Base-by-base conservation (phyloP, 371 early-diverging fungal species). In the Syncephalastrum sp. region DNA sequence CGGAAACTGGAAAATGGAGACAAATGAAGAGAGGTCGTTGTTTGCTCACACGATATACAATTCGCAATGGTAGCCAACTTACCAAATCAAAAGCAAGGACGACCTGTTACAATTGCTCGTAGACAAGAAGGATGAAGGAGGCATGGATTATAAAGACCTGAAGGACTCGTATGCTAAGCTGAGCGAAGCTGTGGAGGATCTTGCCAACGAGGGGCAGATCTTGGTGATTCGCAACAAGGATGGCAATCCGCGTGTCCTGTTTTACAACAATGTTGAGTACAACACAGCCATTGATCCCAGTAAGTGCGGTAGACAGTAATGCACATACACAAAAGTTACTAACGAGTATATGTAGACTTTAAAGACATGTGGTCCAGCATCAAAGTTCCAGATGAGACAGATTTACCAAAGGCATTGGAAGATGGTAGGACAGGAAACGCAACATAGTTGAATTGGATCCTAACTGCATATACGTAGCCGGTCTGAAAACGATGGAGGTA, bases 121-220 rank as follows among this genome's bases (percentile, higher is more conserved):
- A 23, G 63, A 73, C 27, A 75, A 81, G 27, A 76, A 69, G 42
- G 74, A 81, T 45, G 74, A 82, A 42, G 89, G 88, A 15, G 95
- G 92, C 3, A 84, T 90, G 73, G 91, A 91, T 38, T 83, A 86
- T 50, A 89, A 87, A 61, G 89, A 88, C 44, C 75, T 94, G 42
- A 84, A 84, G 44, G 95, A 93, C 54, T 92, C 92, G 3, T 90
- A 90, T 62, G 72, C 90, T 15, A 89, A 88, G 45, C 67, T 91
- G 19, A 57, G 75, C 16, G 83, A 84, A 42, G 84, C 87, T 13
- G 85, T 91, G 4, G 77, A 84, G 53, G 92, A 92, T 43, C 70
- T 94, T 46, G 86, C 90, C 0, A 63, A 75, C 12, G 76, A 81
- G 33, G 87, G 88, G 5, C 69, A 81, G 43, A 86, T 94, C 10